Base-by-base conservation (phyloP, 2,329 filamentous ascomycete genomes). In the Sarocladiaceae sp. region DNA sequence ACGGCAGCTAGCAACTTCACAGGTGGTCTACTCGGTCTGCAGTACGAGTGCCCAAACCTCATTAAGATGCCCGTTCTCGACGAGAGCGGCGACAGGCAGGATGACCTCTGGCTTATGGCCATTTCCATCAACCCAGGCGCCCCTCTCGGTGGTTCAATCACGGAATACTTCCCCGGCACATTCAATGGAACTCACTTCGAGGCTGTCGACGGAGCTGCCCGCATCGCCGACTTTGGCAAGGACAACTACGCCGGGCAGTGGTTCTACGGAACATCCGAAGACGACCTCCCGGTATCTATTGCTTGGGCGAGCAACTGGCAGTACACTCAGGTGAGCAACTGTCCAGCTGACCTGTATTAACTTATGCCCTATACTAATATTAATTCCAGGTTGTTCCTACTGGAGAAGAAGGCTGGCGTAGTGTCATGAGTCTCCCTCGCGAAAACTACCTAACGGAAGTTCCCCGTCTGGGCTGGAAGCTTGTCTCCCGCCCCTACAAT, bases 131-230 rank as follows among this genome's bases (percentile, higher is more conserved):
- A 83, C 57, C 80, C 79, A 0, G 80, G 79, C 4, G 78, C 77
- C 0, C 80, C 80, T 0, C 65, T 76, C 0, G 80, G 80, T 8
- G 80, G 80, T 1, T 80, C 76, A 1, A 72, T 76, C 17, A 73
- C 72, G 1, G 64, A 83, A 61, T 84, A 83, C 60, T 80, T 79
- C 67, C 66, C 77, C 0, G 83, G 83, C 4, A 67, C 64, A 2
- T 86, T 85, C 68, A 83, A 87, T 56, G 83, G 83, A n/a, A 84
- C 80, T 0, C 78, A 82, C 60, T 86, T 84, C 40, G 55, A 59
- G n/a, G 56, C 64, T 10, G 56, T 64, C 11, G 64, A 66, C 7
- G 55, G 54, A 2, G 59, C 58, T 6, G 58, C 66, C 1, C 52
- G 66, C 7, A 58, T 66, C 3, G 58, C 63, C 0, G 67, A 69